Evolutionary conservation across 371 early-diverging fungal genomes (phyloP).

Genomic region (Basidiobolus meristosporus): DNA sequence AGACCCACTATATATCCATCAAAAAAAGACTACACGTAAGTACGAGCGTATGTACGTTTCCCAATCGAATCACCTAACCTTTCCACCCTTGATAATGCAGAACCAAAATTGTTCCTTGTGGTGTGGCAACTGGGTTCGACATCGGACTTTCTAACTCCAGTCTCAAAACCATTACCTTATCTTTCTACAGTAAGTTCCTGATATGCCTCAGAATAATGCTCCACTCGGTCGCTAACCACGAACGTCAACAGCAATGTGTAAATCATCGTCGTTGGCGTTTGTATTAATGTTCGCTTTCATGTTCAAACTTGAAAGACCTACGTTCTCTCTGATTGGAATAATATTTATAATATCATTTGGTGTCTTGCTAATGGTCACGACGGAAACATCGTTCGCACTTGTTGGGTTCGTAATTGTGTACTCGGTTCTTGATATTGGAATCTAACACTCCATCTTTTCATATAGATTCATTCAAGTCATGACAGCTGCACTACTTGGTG

Average conservation of each 20-base stretch:
- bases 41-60: conserved; percentile 5
- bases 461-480: conserved; percentile 37
- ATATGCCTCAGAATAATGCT: background rate
- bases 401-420: conserved; percentile 23
- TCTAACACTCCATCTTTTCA: too few relatives aligned
- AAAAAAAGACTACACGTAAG: background rate
- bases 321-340: conserved; percentile 34
- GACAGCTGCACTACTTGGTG: conserved; percentile 56
- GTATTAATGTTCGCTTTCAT: conserved; percentile 80
- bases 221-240: background rate
- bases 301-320: conserved; percentile 62
- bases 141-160: conserved; percentile 77
- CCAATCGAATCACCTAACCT: background rate
- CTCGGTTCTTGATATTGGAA: too few relatives aligned
- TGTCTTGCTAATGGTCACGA: conserved; percentile 64
- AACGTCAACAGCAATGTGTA: conserved; percentile 8
- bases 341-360: conserved; percentile 66
- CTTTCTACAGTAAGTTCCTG: conserved; percentile 51
- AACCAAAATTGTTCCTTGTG: conserved; percentile 49
- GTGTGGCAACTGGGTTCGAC: conserved; percentile 74
- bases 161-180: conserved; percentile 60
- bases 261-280: conserved; percentile 73
- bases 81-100: background rate
- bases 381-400: conserved; percentile 53
- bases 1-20: background rate